phyloP scores from a whole-genome alignment of 805 yeast genomes.

The Pichia eremophila region DNA sequence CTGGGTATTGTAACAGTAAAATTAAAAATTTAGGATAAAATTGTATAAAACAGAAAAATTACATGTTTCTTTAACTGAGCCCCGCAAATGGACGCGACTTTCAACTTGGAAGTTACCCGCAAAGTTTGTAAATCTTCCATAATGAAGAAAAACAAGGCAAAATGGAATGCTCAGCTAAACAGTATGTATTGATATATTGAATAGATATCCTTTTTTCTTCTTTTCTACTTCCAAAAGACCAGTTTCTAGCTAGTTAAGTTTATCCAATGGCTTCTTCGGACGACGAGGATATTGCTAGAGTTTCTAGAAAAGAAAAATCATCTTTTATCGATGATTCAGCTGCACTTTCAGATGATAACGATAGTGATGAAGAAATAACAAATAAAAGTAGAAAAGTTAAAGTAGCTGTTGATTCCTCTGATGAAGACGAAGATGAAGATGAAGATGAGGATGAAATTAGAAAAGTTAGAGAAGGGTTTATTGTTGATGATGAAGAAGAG shows the following conservation, averaged over 20 bases:
- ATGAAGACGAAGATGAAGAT: constrained; percentile 78
- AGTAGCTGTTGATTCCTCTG: constrained; percentile 58
- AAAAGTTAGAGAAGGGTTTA: constrained; percentile 81
- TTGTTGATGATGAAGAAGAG: constrained; percentile 85
- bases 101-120: too few relatives aligned
- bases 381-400: constrained; percentile 5
- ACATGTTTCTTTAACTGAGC: too few relatives aligned
- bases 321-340: constrained; percentile 21
- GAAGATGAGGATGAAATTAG: constrained; percentile 88
- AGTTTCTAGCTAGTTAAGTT: too few relatives aligned
- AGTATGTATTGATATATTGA: not conserved
- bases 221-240: not conserved
- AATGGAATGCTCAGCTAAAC: not conserved
- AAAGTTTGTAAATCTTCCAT: not conserved
- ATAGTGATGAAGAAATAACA: constrained; percentile 26
- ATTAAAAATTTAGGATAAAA: too few relatives aligned
- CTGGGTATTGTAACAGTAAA: not conserved
- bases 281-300: not conserved
- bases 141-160: not conserved
- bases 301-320: not conserved
- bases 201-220: not conserved
- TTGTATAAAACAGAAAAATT: too few relatives aligned
- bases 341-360: constrained; percentile 26
- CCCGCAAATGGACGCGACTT: too few relatives aligned
- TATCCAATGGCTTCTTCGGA: constrained; percentile 2